Percentiles rank a stretch among this genome's conserved stretches.
Conservation (phyloP, 768 basidiomycete species). For the Naematelia encephala region DNA sequence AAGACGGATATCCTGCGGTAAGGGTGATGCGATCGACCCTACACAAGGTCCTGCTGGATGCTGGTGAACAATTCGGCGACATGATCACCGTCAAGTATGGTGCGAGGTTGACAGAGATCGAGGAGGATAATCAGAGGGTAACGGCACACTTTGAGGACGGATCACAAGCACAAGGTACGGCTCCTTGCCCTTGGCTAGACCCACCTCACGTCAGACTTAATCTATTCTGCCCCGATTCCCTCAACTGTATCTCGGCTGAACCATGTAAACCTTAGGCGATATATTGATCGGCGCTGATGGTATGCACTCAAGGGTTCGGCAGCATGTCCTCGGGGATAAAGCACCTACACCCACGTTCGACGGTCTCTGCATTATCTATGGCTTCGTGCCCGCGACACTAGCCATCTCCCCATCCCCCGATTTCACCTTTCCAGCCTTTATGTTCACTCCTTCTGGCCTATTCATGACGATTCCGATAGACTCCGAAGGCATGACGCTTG, state of each 20-base stretch:
- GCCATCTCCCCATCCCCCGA: background rate
- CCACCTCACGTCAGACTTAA: too few relatives aligned
- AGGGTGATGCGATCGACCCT: constrained; percentile 28
- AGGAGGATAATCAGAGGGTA: constrained; percentile 23
- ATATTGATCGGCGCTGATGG: constrained; percentile 35
- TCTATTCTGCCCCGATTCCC: too few relatives aligned
- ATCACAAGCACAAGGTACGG: background rate
- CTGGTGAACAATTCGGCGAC: constrained; percentile 9
- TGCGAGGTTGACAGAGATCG: constrained; percentile 11
- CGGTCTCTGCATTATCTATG: constrained; percentile 9
- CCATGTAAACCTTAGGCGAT: background rate
- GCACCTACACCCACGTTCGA: constrained; percentile 17
- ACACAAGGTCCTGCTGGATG: constrained; percentile 23
- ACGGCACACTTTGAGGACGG: constrained; percentile 32
- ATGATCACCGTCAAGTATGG: constrained; percentile 17
- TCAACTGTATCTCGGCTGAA: too few relatives aligned
- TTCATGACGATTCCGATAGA: constrained; percentile 34
- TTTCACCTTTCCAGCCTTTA: constrained; percentile 20
- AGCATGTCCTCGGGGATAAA: constrained; percentile 25
- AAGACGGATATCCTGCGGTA: constrained; percentile 20
- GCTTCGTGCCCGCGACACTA: constrained; percentile 6
- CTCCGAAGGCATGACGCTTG: constrained; percentile 15
- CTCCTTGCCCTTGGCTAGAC: too few relatives aligned
- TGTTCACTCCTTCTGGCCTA: constrained; percentile 26
- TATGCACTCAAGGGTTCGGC: constrained; percentile 31